These are phyloP conservation scores for Pseudofabraea citricarpa DNA, from an alignment of 2,329 filamentous ascomycete genomes.

Conservation along the genomic window DNA sequence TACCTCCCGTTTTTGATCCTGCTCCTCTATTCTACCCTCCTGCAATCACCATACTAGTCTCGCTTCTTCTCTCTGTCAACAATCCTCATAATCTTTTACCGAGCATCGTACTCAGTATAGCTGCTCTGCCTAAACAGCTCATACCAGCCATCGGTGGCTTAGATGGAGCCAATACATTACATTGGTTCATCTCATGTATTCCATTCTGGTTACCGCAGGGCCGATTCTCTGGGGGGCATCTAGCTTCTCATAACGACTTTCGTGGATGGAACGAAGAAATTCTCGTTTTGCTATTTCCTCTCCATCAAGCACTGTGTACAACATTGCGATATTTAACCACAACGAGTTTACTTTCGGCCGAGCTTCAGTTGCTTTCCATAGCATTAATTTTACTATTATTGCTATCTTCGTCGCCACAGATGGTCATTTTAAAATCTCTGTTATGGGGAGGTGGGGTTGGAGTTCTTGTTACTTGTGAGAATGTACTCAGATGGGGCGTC, in stretches of 20 bases:
- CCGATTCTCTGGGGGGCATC: neutral
- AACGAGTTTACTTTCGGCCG: slow-evolving; percentile 80
- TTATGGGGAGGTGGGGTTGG: slow-evolving; percentile 80
- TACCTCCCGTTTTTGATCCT: slow-evolving; percentile 82
- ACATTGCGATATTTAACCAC: slow-evolving; percentile 78
- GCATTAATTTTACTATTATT: slow-evolving; percentile 77
- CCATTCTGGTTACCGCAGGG: slow-evolving; percentile 44
- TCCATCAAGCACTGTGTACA: slow-evolving; percentile 73
- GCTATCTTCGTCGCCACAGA: slow-evolving; percentile 75
- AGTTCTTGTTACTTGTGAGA: slow-evolving; percentile 67
- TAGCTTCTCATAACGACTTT: neutral
- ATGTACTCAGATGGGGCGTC: slow-evolving; percentile 78
- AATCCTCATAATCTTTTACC: slow-evolving; percentile 61
- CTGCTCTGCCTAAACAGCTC: slow-evolving; percentile 67
- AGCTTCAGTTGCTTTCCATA: slow-evolving; percentile 81
- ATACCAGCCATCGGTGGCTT: slow-evolving; percentile 57
- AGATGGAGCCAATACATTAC: slow-evolving; percentile 59
- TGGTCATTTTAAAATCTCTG: slow-evolving; percentile 77
- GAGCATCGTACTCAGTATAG: slow-evolving; percentile 77
- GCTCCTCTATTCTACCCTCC: slow-evolving; percentile 87
- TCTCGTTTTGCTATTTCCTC: slow-evolving; percentile 63
- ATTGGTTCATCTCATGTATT: slow-evolving; percentile 73
- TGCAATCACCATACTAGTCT: slow-evolving; percentile 69
- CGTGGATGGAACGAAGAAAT: slow-evolving; percentile 28
- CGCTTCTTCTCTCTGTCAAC: slow-evolving; percentile 64